These are phyloP conservation scores for Suillus subaureus DNA, from an alignment of 768 basidiomycete species.

Conservation along the genomic window DNA sequence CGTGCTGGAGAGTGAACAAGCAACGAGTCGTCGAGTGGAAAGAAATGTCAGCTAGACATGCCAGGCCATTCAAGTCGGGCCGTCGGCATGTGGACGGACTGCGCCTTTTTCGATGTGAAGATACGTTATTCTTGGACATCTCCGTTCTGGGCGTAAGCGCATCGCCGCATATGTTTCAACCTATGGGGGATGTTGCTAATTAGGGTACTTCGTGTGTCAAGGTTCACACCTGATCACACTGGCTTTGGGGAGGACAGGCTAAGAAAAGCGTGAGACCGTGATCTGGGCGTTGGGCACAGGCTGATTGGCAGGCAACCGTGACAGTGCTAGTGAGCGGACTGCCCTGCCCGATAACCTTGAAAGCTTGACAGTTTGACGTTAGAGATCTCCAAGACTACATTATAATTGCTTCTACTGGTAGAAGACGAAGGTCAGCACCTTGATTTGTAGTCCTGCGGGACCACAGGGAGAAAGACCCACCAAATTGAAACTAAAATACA, in stretches of 20 bases:
- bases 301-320: neutral
- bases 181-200: neutral
- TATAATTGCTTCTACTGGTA: neutral
- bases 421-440: neutral
- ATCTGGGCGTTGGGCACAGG: slow-evolving; percentile 8
- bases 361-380: neutral
- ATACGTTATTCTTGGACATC: slow-evolving; percentile 22
- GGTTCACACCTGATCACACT: neutral
- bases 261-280: slow-evolving; percentile 19
- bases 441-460: neutral
- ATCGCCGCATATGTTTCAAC: neutral
- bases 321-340: neutral
- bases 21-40: slow-evolving; percentile 18
- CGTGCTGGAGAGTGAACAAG: slow-evolving; percentile 18
- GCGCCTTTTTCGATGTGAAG: slow-evolving; percentile 11
- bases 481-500: neutral
- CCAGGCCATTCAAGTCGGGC: neutral
- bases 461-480: neutral
- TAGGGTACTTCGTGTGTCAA: neutral
- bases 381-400: neutral
- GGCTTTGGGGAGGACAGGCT: neutral
- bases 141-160: slow-evolving; percentile 8
- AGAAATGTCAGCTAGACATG: slow-evolving; percentile 11
- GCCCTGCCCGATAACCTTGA: slow-evolving; percentile 2
- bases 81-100: slow-evolving; percentile 12